A percentile compares a stretch with the other conserved stretches of the same genome.
Conservation (phyloP, 2,329 filamentous ascomycete genomes). For the Botryosphaeria dothidea region DNA sequence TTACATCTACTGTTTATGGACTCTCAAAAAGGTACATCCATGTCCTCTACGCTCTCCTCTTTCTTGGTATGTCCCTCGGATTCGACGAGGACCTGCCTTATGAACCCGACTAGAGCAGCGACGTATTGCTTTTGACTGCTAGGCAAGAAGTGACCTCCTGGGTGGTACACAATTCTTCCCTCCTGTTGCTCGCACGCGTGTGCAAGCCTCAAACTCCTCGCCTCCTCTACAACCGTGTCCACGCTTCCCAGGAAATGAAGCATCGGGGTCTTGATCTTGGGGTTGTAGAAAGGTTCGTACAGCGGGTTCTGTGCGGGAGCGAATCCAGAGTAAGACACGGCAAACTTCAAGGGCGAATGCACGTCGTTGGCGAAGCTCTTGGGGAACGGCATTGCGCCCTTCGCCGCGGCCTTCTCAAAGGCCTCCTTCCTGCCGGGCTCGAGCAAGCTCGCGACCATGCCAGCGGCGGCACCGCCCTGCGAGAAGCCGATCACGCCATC, state of each 20-base stretch:
- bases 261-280: slow-evolving; percentile 72
- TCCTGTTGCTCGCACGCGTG: slow-evolving; percentile 61
- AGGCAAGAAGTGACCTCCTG: slow-evolving; percentile 88
- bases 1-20: neutral
- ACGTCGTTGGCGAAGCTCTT: slow-evolving; percentile 29
- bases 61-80: slow-evolving; percentile 39
- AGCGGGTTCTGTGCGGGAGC: slow-evolving; percentile 59
- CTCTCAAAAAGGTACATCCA: slow-evolving; percentile 65
- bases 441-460: slow-evolving; percentile 70
- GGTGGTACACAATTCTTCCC: slow-evolving; percentile 66
- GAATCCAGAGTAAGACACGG: slow-evolving; percentile 77
- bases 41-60: slow-evolving; percentile 64
- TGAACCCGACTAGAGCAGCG: slow-evolving; percentile 72
- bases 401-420: slow-evolving; percentile 45
- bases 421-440: slow-evolving; percentile 56
- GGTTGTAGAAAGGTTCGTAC: slow-evolving; percentile 72
- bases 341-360: slow-evolving; percentile 57
- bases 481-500: slow-evolving; percentile 82
- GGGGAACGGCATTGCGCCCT: slow-evolving; percentile 55
- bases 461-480: slow-evolving; percentile 74
- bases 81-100: slow-evolving; percentile 55
- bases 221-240: slow-evolving; percentile 86
- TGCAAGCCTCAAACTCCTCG: slow-evolving; percentile 65
- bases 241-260: slow-evolving; percentile 81
- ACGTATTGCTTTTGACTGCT: slow-evolving; percentile 75